Base-by-base conservation (phyloP, 495 filamentous ascomycete genomes). In the Aspergillus sclerotioniger region DNA sequence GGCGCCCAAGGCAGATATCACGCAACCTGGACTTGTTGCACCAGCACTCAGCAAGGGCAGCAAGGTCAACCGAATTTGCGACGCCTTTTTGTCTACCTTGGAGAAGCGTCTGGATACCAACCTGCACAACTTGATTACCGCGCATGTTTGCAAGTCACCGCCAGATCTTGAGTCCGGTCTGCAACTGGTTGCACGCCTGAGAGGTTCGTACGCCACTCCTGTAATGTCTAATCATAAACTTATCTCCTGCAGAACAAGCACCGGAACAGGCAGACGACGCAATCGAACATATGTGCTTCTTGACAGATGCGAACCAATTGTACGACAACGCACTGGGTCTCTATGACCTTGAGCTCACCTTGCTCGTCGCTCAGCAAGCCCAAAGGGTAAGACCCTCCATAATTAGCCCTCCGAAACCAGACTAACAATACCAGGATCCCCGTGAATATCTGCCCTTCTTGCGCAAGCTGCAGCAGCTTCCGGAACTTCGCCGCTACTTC, bases 361-460 rank as follows among this genome's bases (percentile, higher is more conserved):
- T 98, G 12, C 76, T 96, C 49, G 88, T 98, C 41, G 94, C 95
- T 6, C 94, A 98, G 65, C 91, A 96, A 69, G 93, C 92, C 13
- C 94, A 98, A 72, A 90, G 91, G 72, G 81, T 82, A 67, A 56
- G 68, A 29, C 9, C 28, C 46, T 17, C 28, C 16, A 25, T 32
- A 29, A 16, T 43, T 4, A 41, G 41, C 54, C 17, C 16, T 16
- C 5, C 5, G 7, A 33, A 45, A 17, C 3, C 16, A 15, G 51
- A 50, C 51, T 66, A 45, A 69, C 53, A 37, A 28, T 17, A 32
- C 33, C 47, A 84, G 69, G 94, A 98, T 62, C 94, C 94, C 15
- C 80, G 92, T 60, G 94, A 98, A 75, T 98, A 98, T 62, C 82
- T 98, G 16, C 95, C 94, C 13, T 96, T 96, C 71, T 81, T 98